phyloP scores from a whole-genome alignment of 805 yeast genomes.

The Cyberlindnera lachancei region DNA sequence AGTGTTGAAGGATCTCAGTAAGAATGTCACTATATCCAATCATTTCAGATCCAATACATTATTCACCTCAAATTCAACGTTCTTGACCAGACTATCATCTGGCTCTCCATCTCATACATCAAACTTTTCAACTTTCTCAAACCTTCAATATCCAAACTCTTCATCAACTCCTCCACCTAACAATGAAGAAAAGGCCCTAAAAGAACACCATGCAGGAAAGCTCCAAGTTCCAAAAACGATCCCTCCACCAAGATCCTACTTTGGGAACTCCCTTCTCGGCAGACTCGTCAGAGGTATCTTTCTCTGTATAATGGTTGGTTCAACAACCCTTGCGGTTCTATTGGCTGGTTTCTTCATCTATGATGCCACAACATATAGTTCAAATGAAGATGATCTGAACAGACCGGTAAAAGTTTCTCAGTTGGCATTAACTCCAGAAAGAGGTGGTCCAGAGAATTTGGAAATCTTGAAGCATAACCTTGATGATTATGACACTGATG shows the following conservation, averaged over 20 bases:
- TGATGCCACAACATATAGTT: conserved; percentile 57
- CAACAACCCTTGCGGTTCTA: conserved; percentile 33
- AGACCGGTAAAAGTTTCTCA: conserved; percentile 42
- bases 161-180: not conserved
- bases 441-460: conserved; percentile 66
- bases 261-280: conserved; percentile 25
- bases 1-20: no score
- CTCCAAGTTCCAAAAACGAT: conserved; percentile 17
- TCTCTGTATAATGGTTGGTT: conserved; percentile 34
- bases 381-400: conserved; percentile 31
- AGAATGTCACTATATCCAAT: no score
- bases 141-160: not conserved
- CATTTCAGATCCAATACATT: not conserved
- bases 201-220: no score
- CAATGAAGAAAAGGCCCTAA: no score
- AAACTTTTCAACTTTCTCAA: conserved; percentile 1
- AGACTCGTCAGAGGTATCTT: conserved; percentile 27
- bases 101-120: no score
- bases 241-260: conserved; percentile 17
- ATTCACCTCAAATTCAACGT: conserved; percentile 1
- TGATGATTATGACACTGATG: conserved; percentile 48
- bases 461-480: conserved; percentile 51
- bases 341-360: conserved; percentile 50
- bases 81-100: no score
- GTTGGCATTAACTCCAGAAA: conserved; percentile 44